Evolutionary conservation across 306 rosid genomes (phyloP).

Genomic region (Parietaria judaica): DNA sequence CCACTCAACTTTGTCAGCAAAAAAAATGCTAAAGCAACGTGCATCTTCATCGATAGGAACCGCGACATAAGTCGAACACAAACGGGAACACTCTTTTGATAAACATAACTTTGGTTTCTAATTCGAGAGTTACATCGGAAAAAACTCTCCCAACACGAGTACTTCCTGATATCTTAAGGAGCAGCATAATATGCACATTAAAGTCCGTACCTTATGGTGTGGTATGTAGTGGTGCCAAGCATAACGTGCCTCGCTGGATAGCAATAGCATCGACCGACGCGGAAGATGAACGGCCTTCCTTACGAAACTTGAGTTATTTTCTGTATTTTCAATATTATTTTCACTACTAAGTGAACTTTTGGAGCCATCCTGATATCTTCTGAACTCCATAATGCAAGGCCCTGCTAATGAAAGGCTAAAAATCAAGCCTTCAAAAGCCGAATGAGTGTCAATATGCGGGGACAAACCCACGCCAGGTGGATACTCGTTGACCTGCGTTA

Average conservation of each 20-base stretch:
- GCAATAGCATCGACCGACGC: slow-evolving; percentile 65
- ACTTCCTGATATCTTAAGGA: too few relatives aligned
- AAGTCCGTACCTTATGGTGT: slow-evolving; percentile 62
- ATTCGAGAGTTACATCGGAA: too few relatives aligned
- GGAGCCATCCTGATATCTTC: slow-evolving; percentile 49
- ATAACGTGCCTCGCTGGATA: slow-evolving; percentile 85
- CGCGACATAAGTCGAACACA: too few relatives aligned
- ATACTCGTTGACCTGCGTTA: slow-evolving; percentile 80
- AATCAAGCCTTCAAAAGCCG: slow-evolving; percentile 92
- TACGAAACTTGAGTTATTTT: slow-evolving; percentile 39
- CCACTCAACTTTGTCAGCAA: slow-evolving; percentile 4
- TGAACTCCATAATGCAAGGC: slow-evolving; percentile 97
- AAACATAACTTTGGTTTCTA: too few relatives aligned
- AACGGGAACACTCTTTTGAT: too few relatives aligned
- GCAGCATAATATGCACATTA: neutral
- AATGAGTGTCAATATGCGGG: slow-evolving; percentile 96
- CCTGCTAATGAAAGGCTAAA: slow-evolving; percentile 95
- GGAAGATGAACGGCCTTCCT: slow-evolving; percentile 70
- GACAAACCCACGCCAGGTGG: slow-evolving; percentile 96
- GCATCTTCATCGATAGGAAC: too few relatives aligned
- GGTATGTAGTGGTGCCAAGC: slow-evolving; percentile 95
- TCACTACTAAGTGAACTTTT: slow-evolving; percentile 33
- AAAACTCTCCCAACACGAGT: too few relatives aligned
- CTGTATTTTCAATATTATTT: slow-evolving; percentile 27
- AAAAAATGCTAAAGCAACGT: neutral